Conservation (phyloP, 2,329 filamentous ascomycete genomes). For the Ophiostoma piceae region DNA sequence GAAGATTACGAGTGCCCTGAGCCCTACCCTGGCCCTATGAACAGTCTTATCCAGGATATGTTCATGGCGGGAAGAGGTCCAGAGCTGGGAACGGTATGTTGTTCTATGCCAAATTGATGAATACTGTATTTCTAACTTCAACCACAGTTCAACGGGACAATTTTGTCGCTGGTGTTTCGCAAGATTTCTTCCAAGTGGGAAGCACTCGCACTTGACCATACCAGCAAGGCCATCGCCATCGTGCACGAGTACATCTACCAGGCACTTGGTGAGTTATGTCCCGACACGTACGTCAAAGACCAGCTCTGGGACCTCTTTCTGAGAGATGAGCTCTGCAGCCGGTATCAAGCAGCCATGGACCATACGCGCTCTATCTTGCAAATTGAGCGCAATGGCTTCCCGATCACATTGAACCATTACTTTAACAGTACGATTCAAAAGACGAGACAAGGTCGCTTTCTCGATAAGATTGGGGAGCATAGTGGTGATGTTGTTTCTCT, state of each 20-base stretch:
- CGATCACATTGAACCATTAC: slow-evolving; percentile 48
- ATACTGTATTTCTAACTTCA: not conserved
- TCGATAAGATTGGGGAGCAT: not conserved
- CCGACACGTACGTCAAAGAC: not conserved
- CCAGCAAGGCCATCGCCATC: slow-evolving; percentile 43
- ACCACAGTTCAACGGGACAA: slow-evolving; percentile 35
- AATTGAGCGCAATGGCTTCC: slow-evolving; percentile 44
- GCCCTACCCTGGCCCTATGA: not conserved
- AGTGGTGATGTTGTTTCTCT: not conserved
- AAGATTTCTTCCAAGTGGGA: slow-evolving; percentile 53
- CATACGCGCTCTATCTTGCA: slow-evolving; percentile 49
- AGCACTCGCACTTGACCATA: slow-evolving; percentile 43
- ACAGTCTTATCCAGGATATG: slow-evolving; percentile 37
- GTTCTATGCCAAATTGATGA: slow-evolving; percentile 24
- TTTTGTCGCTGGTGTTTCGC: slow-evolving; percentile 46
- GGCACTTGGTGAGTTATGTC: slow-evolving; percentile 41
- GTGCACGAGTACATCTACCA: slow-evolving; percentile 49
- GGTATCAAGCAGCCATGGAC: slow-evolving; percentile 45
- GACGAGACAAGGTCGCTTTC: slow-evolving; percentile 27
- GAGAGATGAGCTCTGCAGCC: slow-evolving; percentile 40
- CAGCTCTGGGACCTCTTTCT: slow-evolving; percentile 42
- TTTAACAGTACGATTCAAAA: slow-evolving; percentile 42
- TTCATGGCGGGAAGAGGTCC: slow-evolving; percentile 47
- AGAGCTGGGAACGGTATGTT: slow-evolving; percentile 49
- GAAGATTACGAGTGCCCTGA: not conserved